Percentiles rank a stretch among this genome's conserved stretches.
Conservation (phyloP, 768 basidiomycete species). For the Phylloporus scabripes region DNA sequence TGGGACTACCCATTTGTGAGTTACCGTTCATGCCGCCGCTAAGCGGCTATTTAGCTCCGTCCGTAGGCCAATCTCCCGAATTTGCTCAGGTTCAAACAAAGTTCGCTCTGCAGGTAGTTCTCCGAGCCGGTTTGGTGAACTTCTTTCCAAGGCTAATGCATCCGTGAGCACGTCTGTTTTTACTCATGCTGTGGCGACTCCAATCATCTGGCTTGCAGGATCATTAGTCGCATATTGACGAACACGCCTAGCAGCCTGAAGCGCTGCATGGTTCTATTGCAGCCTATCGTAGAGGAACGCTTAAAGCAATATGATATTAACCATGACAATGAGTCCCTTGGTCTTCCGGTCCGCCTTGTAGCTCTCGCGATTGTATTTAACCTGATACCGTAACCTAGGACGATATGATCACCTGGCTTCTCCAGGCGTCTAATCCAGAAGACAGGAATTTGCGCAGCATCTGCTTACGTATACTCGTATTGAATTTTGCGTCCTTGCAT, state of each 20-base stretch:
- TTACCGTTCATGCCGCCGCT: constrained; percentile 3
- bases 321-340: constrained; percentile 4
- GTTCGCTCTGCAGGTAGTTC: constrained; percentile 32
- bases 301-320: constrained; percentile 24
- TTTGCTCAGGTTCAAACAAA: constrained; percentile 31
- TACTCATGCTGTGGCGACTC: constrained; percentile 8
- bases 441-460: constrained; percentile 26
- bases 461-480: constrained; percentile 31
- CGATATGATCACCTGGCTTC: constrained; percentile 40
- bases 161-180: constrained; percentile 26
- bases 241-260: constrained; percentile 30
- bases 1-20: constrained; percentile 36
- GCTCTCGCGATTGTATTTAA: not conserved
- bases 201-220: constrained; percentile 17
- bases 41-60: constrained; percentile 6
- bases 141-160: constrained; percentile 31
- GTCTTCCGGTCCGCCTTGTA: constrained; percentile 30
- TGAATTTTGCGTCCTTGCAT: constrained; percentile 38
- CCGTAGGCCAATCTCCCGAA: constrained; percentile 33
- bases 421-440: constrained; percentile 28
- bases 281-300: constrained; percentile 32
- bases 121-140: constrained; percentile 29
- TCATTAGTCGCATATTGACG: constrained; percentile 30
- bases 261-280: constrained; percentile 27
- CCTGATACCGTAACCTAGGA: constrained; percentile 22